Conservation (phyloP, 2,329 filamentous ascomycete species). For the Fonsecaea multimorphosa region DNA sequence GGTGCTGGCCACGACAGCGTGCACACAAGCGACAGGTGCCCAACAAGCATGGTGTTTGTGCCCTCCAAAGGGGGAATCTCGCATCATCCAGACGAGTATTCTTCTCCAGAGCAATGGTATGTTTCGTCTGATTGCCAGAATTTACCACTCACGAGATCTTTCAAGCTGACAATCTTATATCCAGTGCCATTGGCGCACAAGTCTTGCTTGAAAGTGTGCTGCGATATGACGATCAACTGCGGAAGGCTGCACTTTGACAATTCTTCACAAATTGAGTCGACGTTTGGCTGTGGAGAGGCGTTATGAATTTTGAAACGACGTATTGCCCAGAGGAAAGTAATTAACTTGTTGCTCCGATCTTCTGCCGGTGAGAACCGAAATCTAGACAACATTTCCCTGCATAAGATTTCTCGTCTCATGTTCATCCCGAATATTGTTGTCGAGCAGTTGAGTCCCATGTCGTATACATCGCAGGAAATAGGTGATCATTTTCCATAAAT, state of each 20-base stretch:
- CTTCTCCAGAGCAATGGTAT: constrained; percentile 62
- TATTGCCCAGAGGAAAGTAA: not conserved
- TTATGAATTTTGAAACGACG: not conserved
- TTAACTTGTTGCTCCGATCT: not conserved
- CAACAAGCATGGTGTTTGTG: constrained; percentile 72
- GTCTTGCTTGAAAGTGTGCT: constrained; percentile 40
- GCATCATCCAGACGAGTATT: constrained; percentile 68
- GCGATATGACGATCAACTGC: constrained; percentile 53
- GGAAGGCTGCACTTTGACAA: not conserved
- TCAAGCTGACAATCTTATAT: not conserved
- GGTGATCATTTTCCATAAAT: not conserved
- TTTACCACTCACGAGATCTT: not conserved
- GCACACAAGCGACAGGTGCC: constrained; percentile 64
- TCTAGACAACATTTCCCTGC: not conserved
- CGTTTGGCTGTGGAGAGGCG: not conserved
- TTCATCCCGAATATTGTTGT: not conserved
- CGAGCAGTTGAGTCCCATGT: not conserved
- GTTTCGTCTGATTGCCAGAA: not conserved
- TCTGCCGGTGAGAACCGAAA: not conserved
- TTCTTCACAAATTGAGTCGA: not conserved
- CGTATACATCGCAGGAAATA: not conserved
- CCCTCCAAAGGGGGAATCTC: constrained; percentile 68
- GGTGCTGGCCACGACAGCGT: constrained; percentile 72
- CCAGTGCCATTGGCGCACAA: constrained; percentile 28
- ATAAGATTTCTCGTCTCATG: not conserved